These are phyloP conservation scores for Linum usitatissimum DNA, from an alignment of 345 rosid genomes.

Conservation along the genomic window DNA sequence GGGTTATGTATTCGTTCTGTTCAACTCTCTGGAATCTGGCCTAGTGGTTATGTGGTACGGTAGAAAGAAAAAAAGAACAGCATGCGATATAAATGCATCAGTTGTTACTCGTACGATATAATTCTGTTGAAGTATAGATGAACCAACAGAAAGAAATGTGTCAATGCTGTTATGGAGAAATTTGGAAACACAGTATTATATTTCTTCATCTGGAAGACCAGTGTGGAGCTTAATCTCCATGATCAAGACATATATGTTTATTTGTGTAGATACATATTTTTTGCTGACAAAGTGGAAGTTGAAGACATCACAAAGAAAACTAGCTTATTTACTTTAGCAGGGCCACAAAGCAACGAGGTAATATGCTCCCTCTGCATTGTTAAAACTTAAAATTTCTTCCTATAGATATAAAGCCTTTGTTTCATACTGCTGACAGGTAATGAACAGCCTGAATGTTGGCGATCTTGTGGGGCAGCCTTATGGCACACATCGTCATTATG, in stretches of 20 bases:
- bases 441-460: conserved; percentile 52
- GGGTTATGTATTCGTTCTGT: background rate
- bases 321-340: conserved; percentile 51
- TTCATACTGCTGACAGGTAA: conserved; percentile 38
- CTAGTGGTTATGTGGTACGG: background rate
- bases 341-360: conserved; percentile 65
- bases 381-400: conserved; percentile 2
- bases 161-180: no score
- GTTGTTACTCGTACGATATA: background rate
- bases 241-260: background rate
- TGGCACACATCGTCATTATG: conserved; percentile 69
- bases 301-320: conserved; percentile 76
- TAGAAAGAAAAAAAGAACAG: background rate
- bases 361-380: conserved; percentile 9
- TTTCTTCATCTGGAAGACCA: background rate
- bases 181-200: no score
- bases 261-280: conserved; percentile 59
- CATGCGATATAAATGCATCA: background rate
- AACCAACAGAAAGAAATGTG: background rate
- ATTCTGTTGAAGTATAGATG: background rate
- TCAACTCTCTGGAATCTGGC: background rate
- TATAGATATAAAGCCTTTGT: conserved; percentile 13
- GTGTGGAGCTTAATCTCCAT: background rate
- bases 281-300: conserved; percentile 75
- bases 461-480: conserved; percentile 73